Conservation (phyloP, 2,329 filamentous ascomycete genomes). For the Colletotrichum ledebouriae region DNA sequence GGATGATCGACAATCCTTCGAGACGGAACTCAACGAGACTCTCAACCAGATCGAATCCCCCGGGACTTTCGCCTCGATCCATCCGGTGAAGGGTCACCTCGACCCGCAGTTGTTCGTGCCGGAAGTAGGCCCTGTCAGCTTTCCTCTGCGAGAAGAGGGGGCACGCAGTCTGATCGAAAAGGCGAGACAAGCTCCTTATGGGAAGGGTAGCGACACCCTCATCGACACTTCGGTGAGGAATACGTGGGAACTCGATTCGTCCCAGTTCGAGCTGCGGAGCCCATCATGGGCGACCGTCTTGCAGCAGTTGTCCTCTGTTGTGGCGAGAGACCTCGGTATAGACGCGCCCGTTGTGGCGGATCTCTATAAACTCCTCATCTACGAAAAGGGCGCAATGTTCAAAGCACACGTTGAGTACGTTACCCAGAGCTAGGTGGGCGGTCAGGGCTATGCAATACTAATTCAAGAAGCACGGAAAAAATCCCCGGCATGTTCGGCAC, state of each 20-base stretch:
- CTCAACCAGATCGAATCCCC: constrained; percentile 37
- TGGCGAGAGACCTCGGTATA: constrained; percentile 52
- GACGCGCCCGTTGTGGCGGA: constrained; percentile 50
- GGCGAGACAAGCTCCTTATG: constrained; percentile 52
- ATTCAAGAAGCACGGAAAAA: constrained; percentile 56
- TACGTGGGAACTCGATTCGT: constrained; percentile 57
- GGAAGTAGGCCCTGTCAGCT: constrained; percentile 44
- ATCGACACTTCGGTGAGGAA: constrained; percentile 57
- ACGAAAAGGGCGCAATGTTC: constrained; percentile 64
- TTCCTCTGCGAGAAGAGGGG: constrained; percentile 47
- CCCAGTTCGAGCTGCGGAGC: constrained; percentile 54
- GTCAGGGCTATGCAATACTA: accelerated
- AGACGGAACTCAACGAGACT: constrained; percentile 30
- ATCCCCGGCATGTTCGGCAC: constrained; percentile 64
- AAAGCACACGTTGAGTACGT: constrained; percentile 58
- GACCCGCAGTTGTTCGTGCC: constrained; percentile 40
- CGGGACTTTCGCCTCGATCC: constrained; percentile 43
- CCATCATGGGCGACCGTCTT: constrained; percentile 51
- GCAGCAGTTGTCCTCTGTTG: constrained; percentile 43
- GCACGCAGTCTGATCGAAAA: constrained; percentile 47
- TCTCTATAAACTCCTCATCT: constrained; percentile 63
- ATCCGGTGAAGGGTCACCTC: background rate
- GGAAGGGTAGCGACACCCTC: constrained; percentile 55
- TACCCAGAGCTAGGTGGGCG: background rate
- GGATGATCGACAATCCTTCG: background rate